Conservation (phyloP, 345 rosid species). For the Aegle marmelos region DNA sequence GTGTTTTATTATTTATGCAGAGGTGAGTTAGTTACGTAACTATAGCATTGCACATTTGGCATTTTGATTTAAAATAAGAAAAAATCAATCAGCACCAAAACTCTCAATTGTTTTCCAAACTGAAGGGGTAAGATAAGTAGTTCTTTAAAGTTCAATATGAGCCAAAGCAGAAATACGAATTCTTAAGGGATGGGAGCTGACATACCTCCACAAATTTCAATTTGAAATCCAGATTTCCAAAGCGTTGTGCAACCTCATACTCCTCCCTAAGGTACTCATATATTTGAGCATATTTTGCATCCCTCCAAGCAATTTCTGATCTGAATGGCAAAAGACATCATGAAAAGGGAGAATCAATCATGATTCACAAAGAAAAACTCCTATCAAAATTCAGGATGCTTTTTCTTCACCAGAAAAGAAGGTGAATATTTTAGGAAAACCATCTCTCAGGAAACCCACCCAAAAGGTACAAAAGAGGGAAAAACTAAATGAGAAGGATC, state of each 20-base stretch:
- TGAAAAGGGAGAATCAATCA: background rate
- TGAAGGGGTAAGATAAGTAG: background rate
- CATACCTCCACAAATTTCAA: slow-evolving; percentile 87
- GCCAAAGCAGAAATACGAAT: background rate
- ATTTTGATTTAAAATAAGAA: background rate
- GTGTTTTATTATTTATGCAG: background rate
- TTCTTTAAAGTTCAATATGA: background rate
- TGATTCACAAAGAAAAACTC: background rate
- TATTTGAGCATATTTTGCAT: slow-evolving; percentile 90
- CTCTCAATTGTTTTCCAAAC: background rate
- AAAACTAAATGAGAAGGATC: background rate
- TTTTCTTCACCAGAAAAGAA: background rate
- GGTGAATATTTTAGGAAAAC: background rate
- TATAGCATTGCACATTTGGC: background rate
- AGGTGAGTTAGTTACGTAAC: background rate
- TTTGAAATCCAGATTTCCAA: slow-evolving; percentile 81
- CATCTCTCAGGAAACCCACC: background rate
- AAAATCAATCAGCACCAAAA: background rate
- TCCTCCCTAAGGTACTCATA: slow-evolving; percentile 88
- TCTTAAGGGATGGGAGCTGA: background rate
- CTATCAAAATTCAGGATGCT: background rate
- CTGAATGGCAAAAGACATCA: slow-evolving; percentile 33
- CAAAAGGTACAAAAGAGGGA: background rate
- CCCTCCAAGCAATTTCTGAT: slow-evolving; percentile 97
- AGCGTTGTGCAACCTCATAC: slow-evolving; percentile 87